phyloP scores from a whole-genome alignment of 768 basidiomycete species.

The Tephrocybe sp. region DNA sequence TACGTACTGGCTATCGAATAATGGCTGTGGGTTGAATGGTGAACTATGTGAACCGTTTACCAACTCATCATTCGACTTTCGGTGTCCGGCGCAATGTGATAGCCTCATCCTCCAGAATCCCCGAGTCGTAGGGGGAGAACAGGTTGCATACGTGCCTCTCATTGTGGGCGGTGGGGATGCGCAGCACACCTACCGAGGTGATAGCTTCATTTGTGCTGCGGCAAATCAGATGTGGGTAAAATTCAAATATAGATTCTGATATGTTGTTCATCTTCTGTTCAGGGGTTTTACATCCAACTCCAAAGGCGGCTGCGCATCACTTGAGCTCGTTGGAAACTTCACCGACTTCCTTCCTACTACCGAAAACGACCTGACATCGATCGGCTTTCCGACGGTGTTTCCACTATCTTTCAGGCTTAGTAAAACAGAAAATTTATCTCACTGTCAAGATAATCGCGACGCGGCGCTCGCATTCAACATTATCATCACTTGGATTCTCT shows the following conservation, averaged over 20 bases:
- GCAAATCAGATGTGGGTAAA: slow-evolving; percentile 73
- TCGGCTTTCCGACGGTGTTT: slow-evolving; percentile 75
- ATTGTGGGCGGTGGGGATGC: slow-evolving; percentile 85
- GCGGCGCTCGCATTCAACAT: slow-evolving; percentile 74
- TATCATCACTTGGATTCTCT: slow-evolving; percentile 63
- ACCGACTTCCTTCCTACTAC: slow-evolving; percentile 62
- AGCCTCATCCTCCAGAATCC: slow-evolving; percentile 69
- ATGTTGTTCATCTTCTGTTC: slow-evolving; percentile 8
- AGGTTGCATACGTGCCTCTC: slow-evolving; percentile 68
- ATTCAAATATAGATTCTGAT: slow-evolving; percentile 4
- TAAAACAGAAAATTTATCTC: slow-evolving; percentile 44
- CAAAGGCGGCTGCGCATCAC: slow-evolving; percentile 75
- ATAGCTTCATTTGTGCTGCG: slow-evolving; percentile 83
- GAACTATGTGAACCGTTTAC: slow-evolving; percentile 62
- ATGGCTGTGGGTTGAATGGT: slow-evolving; percentile 76
- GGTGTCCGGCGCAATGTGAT: slow-evolving; percentile 77
- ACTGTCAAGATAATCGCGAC: slow-evolving; percentile 72
- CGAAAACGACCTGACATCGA: slow-evolving; percentile 64
- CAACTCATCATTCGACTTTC: slow-evolving; percentile 64
- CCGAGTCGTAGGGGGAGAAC: slow-evolving; percentile 66
- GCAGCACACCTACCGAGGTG: slow-evolving; percentile 74
- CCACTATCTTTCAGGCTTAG: slow-evolving; percentile 68
- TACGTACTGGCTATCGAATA: slow-evolving; percentile 68
- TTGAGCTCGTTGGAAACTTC: slow-evolving; percentile 72
- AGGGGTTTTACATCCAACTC: slow-evolving; percentile 67